phyloP scores from a whole-genome alignment of 2,329 filamentous ascomycete species.

The Rutstroemia sydowiana region DNA sequence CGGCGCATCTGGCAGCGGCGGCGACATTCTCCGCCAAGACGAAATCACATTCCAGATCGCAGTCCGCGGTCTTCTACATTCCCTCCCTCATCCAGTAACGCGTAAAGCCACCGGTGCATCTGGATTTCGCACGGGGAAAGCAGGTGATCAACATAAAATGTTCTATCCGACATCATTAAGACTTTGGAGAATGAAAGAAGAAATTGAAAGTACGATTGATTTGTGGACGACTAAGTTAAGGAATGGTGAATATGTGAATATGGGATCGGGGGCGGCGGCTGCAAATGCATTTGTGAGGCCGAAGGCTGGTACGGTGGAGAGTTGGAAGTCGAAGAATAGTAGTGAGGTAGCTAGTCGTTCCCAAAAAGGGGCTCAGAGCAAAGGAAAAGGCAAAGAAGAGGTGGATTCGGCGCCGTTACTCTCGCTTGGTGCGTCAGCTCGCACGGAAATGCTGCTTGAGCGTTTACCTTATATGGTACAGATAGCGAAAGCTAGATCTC shows the following conservation, averaged over 20 bases:
- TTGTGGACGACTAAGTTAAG: constrained; percentile 57
- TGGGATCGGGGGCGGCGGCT: constrained; percentile 37
- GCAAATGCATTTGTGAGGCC: constrained; percentile 43
- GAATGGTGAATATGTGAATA: constrained; percentile 39
- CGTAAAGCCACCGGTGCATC: constrained; percentile 40
- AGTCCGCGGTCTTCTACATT: constrained; percentile 78
- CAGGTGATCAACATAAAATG: constrained; percentile 72
- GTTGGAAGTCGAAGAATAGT: constrained; percentile 26
- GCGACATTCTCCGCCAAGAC: constrained; percentile 78
- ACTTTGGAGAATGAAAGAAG: constrained; percentile 76
- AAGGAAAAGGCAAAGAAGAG: constrained; percentile 20
- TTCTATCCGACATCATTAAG: constrained; percentile 83
- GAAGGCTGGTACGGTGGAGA: constrained; percentile 29
- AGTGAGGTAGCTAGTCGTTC: background rate
- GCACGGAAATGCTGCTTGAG: constrained; percentile 71
- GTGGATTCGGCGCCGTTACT: constrained; percentile 37
- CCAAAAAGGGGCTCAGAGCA: background rate
- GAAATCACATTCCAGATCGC: constrained; percentile 92
- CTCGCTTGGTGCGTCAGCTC: constrained; percentile 54
- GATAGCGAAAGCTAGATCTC: constrained; percentile 40
- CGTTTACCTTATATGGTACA: constrained; percentile 77
- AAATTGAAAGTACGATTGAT: constrained; percentile 67
- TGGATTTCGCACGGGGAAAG: constrained; percentile 30
- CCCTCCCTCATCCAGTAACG: constrained; percentile 79
- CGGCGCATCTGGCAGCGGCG: constrained; percentile 46